phyloP scores from a whole-genome alignment of 371 early-diverging fungal species.

The Syncephalis fuscata region DNA sequence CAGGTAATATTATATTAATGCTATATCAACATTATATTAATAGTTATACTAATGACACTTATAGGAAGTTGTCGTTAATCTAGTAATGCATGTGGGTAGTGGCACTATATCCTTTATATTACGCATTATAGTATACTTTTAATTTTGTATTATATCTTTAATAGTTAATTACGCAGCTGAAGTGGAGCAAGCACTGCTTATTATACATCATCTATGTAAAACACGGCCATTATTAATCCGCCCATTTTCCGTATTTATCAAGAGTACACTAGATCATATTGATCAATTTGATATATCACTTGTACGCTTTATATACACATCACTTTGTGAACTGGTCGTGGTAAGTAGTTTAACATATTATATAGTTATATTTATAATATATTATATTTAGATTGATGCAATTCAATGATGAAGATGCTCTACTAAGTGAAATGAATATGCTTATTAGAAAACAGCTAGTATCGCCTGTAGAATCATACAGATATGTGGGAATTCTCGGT shows the following conservation, averaged over 20 bases:
- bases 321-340: conserved; percentile 47
- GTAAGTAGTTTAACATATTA: conserved; percentile 16
- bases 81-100: conserved; percentile 73
- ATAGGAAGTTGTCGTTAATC: conserved; percentile 58
- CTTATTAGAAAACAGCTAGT: conserved; percentile 68
- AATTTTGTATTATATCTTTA: conserved; percentile 28
- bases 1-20: too few species aligned
- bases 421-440: conserved; percentile 53
- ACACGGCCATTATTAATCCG: too few species aligned
- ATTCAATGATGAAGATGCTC: conserved; percentile 7
- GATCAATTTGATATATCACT: conserved; percentile 48
- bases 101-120: conserved; percentile 39
- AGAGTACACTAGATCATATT: conserved; percentile 61
- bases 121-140: conserved; percentile 38
- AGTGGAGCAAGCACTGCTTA: too few species aligned
- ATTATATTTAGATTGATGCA: not conserved
- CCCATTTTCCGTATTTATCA: conserved; percentile 50
- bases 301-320: conserved; percentile 45
- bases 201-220: too few species aligned
- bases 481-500: conserved; percentile 59
- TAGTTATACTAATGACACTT: conserved; percentile 15
- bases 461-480: conserved; percentile 45
- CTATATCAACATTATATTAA: too few species aligned
- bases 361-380: not conserved
- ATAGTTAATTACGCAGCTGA: conserved; percentile 24